Conservation (phyloP, 2,329 filamentous ascomycete genomes). For the Coniochaeta hoffmannii region DNA sequence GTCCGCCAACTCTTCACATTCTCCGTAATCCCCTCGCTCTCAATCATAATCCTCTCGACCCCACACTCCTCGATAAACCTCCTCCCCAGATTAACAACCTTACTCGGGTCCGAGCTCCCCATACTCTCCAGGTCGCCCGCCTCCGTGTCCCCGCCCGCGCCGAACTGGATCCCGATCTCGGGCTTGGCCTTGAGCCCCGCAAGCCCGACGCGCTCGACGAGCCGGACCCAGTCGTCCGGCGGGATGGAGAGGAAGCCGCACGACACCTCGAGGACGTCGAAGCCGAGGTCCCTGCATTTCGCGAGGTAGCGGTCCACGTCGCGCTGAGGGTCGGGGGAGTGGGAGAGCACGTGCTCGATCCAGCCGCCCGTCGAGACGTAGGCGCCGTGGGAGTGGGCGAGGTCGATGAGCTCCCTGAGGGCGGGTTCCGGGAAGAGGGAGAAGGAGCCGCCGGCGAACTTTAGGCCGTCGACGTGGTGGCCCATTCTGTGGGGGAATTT, state of each 20-base stretch:
- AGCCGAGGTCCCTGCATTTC: conserved; percentile 43
- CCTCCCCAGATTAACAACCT: conserved; percentile 39
- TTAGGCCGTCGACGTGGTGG: conserved; percentile 45
- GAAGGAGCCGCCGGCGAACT: conserved; percentile 47
- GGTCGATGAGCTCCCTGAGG: conserved; percentile 37
- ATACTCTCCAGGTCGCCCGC: conserved; percentile 36
- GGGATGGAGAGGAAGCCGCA: conserved; percentile 47
- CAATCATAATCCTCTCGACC: conserved; percentile 49
- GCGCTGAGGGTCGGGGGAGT: conserved; percentile 28
- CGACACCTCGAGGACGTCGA: conserved; percentile 47
- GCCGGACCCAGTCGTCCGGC: conserved; percentile 42
- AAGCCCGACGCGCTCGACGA: conserved; percentile 36
- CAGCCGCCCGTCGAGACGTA: conserved; percentile 50
- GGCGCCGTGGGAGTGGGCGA: conserved; percentile 39
- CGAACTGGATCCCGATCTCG: conserved; percentile 49
- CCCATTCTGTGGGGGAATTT: conserved; percentile 34
- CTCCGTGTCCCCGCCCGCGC: conserved; percentile 45
- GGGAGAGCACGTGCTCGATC: conserved; percentile 45
- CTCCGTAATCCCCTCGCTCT: conserved; percentile 53
- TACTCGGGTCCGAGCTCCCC: conserved; percentile 40
- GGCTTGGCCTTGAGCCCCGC: conserved; percentile 44
- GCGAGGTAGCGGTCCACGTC: conserved; percentile 43
- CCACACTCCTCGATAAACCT: conserved; percentile 41
- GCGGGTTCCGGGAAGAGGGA: conserved; percentile 37
- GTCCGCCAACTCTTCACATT: conserved; percentile 47